Percentiles rank a stretch among this genome's conserved stretches.
phyloP scores from a whole-genome alignment of 192 early-diverging fungal genomes.

The Gorgonomyces haynaldii region DNA sequence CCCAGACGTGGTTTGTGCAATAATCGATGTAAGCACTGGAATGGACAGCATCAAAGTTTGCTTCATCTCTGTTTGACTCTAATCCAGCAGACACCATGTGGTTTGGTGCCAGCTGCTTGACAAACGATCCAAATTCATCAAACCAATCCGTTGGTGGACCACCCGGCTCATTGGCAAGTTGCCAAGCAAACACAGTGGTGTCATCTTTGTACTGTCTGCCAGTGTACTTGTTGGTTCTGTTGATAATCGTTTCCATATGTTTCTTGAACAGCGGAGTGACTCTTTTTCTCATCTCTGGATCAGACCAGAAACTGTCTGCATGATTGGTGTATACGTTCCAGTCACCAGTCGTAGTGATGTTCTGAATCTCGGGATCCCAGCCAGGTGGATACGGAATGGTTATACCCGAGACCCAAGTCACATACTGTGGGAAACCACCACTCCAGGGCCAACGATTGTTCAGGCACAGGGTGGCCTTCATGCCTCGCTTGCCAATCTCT shows the following conservation, averaged over 20 bases:
- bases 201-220: constrained; percentile 40
- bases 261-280: constrained; percentile 28
- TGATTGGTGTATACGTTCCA: constrained; percentile 25
- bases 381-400: constrained; percentile 47
- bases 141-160: constrained; percentile 34
- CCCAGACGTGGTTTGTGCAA: constrained; percentile 38
- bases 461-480: constrained; percentile 37
- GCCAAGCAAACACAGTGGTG: constrained; percentile 53
- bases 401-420: constrained; percentile 42
- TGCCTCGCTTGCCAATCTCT: constrained; percentile 33
- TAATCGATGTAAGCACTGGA: constrained; percentile 28
- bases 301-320: constrained; percentile 34
- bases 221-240: constrained; percentile 34
- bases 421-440: constrained; percentile 47
- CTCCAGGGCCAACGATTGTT: constrained; percentile 60
- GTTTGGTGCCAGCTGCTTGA: constrained; percentile 33
- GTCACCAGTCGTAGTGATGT: constrained; percentile 11
- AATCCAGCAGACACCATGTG: constrained; percentile 53
- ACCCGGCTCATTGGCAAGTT: constrained; percentile 62
- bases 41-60: constrained; percentile 41
- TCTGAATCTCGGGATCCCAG: constrained; percentile 21
- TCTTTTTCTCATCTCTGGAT: constrained; percentile 10
- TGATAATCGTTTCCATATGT: constrained; percentile 34
- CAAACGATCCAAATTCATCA: constrained; percentile 27
- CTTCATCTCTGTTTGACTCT: constrained; percentile 41